Conservation (phyloP, 2,329 filamentous ascomycete species). For the Cercospora brassicicola region DNA sequence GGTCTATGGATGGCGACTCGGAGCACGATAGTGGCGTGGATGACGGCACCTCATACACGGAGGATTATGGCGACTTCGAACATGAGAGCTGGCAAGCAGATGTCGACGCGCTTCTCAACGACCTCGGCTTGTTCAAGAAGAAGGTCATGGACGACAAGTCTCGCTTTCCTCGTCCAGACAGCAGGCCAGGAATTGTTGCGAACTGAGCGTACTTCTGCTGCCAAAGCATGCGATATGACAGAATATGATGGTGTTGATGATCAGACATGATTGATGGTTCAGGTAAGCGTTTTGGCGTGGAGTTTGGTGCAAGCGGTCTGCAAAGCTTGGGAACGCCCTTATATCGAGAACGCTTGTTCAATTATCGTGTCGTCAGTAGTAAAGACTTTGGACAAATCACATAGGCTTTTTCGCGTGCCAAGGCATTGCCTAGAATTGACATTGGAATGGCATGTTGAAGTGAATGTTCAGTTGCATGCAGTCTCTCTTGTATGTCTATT, state of each 20-base stretch:
- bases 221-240: not conserved
- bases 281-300: constrained; percentile 13
- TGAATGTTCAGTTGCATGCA: not conserved
- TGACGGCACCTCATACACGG: constrained; percentile 48
- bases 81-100: constrained; percentile 65
- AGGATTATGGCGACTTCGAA: constrained; percentile 45
- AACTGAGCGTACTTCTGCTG: not conserved
- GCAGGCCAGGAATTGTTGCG: not conserved
- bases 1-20: constrained; percentile 52
- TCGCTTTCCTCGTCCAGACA: constrained; percentile 52
- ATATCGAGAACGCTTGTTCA: not conserved
- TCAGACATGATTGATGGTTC: constrained; percentile 2
- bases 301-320: not conserved
- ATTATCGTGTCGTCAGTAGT: not conserved
- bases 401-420: not conserved
- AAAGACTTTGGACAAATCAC: not conserved
- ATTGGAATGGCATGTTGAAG: not conserved
- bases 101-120: constrained; percentile 79
- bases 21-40: constrained; percentile 60
- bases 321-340: not conserved
- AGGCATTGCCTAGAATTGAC: not conserved
- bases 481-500: not conserved
- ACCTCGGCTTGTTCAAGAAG: constrained; percentile 75
- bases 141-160: constrained; percentile 82
- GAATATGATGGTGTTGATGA: not conserved